Evolutionary conservation across 176 grass and related monocot genomes (phyloP).

Genomic region (Panicum miliaceum): DNA sequence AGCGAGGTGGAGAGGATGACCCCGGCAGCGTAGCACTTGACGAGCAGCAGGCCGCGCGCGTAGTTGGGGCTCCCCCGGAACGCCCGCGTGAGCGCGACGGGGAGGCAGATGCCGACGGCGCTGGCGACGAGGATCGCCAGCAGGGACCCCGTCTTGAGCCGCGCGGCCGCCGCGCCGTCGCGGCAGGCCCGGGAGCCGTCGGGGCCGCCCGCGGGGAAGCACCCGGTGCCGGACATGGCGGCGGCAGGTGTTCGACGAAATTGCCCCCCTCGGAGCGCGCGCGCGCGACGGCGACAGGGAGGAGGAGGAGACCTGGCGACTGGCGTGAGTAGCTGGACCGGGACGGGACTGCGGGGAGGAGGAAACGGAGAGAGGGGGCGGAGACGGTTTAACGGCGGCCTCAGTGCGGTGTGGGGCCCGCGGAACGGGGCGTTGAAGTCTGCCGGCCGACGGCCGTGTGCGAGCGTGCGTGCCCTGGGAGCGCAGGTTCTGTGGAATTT

Average conservation of each 20-base stretch:
- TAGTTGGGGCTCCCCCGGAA: constrained; percentile 62
- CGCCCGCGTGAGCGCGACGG: constrained; percentile 72
- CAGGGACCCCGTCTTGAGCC: constrained; percentile 58
- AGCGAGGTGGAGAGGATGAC: constrained; percentile 96
- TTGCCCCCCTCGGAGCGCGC: not conserved
- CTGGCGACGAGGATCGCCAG: constrained; percentile 67
- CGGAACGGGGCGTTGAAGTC: not conserved
- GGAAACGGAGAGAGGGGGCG: not conserved
- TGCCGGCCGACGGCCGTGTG: too few species aligned
- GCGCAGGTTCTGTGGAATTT: not conserved
- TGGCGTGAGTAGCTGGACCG: not conserved
- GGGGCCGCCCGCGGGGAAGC: constrained; percentile 12
- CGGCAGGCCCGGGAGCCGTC: constrained; percentile 39
- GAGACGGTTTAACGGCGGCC: not conserved
- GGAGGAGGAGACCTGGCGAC: not conserved
- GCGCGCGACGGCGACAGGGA: constrained; percentile 19
- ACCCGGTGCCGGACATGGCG: constrained; percentile 50
- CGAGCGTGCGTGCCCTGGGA: not conserved
- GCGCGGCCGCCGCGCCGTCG: constrained; percentile 49
- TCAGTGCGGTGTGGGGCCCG: constrained; percentile 41
- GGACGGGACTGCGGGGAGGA: not conserved
- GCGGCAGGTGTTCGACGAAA: constrained; percentile 25
- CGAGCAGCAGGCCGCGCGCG: constrained; percentile 69
- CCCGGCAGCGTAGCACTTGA: constrained; percentile 97
- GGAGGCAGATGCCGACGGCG: constrained; percentile 79